Evolutionary conservation across 805 yeast species (phyloP), one percentile per base, ranked within the genome.

Genomic region (Vanderwaltozyma verrucispora): DNA sequence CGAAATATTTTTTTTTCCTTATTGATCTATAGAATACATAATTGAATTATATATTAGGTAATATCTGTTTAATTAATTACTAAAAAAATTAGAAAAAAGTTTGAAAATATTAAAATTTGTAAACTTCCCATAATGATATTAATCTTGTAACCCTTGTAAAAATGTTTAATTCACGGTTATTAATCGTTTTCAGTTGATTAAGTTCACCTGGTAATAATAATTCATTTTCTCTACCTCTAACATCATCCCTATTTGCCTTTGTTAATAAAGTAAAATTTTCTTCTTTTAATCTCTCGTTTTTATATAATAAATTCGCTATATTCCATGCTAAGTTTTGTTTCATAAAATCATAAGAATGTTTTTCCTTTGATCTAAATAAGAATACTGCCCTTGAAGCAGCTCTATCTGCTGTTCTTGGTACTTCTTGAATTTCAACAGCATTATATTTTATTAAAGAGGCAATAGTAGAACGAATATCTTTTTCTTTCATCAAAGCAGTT

Each of bases 181-280:
- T 75, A 44, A 82, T 69, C 45, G 67, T 65, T 39, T 74, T 74
- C 47, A 87, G 64, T 46, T 84, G 89, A 39, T 75, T 71, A 45
- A 83, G 64, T 59, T 89, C 98, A 33, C 78, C 72, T 16, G 80
- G 78, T 28, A 87, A 64, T 33, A 92, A 61, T 42, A 82, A 68
- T 48, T 80, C 86, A 23, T 72, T 74, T 54, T 85, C 95, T 45
- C 74, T 73, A 1, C 92, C 94, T 51, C 74, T 76, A 14, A 89
- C 96, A 53, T 92, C 97, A 43, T 82, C 94, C 61, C 98, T 73
- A 45, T 80, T 80, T 39, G 88, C 77, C 59, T 89, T 89, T 21
- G 78, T 78, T 38, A 88, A 63, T 39, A 89, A 67, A 6, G 80
- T 75, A 26, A 71, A 65, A 54, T 86, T 77, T 26, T 75, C 79